Percentiles rank a stretch among this genome's conserved stretches.
phyloP scores from a whole-genome alignment of 768 basidiomycete species.

The Mycena belliarum region DNA sequence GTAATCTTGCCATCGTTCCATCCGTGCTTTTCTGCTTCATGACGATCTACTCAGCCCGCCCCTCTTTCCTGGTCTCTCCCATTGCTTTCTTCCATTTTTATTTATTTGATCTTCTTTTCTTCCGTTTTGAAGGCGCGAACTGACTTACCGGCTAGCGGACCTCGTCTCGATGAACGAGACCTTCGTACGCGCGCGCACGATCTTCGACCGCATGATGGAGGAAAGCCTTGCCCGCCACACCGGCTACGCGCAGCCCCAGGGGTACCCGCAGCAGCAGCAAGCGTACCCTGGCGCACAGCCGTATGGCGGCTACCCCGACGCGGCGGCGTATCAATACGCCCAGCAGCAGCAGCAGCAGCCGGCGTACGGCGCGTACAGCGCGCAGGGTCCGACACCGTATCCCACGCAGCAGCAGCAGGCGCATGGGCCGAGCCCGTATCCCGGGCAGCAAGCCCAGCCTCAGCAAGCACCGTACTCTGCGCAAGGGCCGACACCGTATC shows the following conservation, averaged over 20 bases:
- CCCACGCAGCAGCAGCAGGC: slow-evolving; percentile 33
- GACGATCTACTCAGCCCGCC: too few relatives aligned
- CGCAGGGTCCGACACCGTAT: slow-evolving; percentile 30
- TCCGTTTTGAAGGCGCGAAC: slow-evolving; percentile 2
- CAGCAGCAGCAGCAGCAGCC: slow-evolving; percentile 23
- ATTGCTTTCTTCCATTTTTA: neutral
- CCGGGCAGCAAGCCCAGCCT: slow-evolving; percentile 8
- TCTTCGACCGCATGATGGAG: slow-evolving; percentile 94
- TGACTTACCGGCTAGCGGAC: slow-evolving; percentile 61
- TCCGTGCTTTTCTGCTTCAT: too few relatives aligned
- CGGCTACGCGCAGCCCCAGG: slow-evolving; percentile 40
- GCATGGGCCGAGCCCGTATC: slow-evolving; percentile 8
- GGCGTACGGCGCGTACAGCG: slow-evolving; percentile 12
- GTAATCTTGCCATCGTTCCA: too few relatives aligned
- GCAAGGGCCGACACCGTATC: slow-evolving; percentile 1
- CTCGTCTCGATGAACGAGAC: slow-evolving; percentile 93
- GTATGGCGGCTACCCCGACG: slow-evolving; percentile 10
- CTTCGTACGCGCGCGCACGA: slow-evolving; percentile 83
- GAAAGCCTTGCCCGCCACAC: slow-evolving; percentile 79
- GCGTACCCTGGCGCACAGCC: neutral
- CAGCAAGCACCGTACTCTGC: neutral
- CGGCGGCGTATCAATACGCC: slow-evolving; percentile 26
- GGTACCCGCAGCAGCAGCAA: slow-evolving; percentile 30
- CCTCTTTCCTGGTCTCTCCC: too few relatives aligned
- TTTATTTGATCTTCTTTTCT: neutral